Conservation (phyloP, 140 eudicot species). For the Cichorium intybus region DNA sequence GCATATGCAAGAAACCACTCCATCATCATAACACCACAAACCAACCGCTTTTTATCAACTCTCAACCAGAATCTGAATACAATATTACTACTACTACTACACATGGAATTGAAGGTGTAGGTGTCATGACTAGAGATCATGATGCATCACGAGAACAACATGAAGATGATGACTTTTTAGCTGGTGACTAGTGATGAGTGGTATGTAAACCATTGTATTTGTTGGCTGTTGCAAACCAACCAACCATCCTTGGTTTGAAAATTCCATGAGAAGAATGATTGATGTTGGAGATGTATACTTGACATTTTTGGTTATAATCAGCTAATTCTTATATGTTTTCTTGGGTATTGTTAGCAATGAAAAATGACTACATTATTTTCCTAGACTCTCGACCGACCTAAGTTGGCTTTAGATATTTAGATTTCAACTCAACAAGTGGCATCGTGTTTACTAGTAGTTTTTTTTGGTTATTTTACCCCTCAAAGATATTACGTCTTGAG, state of each 20-base stretch:
- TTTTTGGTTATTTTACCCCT: too few species aligned
- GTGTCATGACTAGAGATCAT: conserved; percentile 10
- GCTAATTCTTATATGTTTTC: too few species aligned
- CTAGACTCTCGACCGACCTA: too few species aligned
- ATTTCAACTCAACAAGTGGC: conserved; percentile 24
- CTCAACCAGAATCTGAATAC: conserved; percentile 22
- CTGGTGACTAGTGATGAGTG: conserved; percentile 35
- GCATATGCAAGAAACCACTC: conserved; percentile 72
- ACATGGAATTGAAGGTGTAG: conserved; percentile 12
- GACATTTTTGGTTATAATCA: too few species aligned
- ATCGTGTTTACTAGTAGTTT: conserved; percentile 7
- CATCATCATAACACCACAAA: neutral
- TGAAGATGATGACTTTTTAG: conserved; percentile 40
- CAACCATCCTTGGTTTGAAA: neutral
- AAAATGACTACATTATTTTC: conserved; percentile 4
- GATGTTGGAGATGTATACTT: neutral
- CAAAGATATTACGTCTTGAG: too few species aligned
- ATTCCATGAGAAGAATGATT: neutral
- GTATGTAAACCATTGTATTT: conserved; percentile 7
- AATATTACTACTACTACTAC: neutral
- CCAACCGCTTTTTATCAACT: conserved; percentile 7
- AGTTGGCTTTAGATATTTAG: conserved; percentile 8
- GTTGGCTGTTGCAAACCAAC: too few species aligned
- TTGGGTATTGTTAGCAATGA: too few species aligned
- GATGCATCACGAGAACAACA: conserved; percentile 29